Conservation (phyloP, 1,139 yeast genomes). For the Candida neerlandica region DNA sequence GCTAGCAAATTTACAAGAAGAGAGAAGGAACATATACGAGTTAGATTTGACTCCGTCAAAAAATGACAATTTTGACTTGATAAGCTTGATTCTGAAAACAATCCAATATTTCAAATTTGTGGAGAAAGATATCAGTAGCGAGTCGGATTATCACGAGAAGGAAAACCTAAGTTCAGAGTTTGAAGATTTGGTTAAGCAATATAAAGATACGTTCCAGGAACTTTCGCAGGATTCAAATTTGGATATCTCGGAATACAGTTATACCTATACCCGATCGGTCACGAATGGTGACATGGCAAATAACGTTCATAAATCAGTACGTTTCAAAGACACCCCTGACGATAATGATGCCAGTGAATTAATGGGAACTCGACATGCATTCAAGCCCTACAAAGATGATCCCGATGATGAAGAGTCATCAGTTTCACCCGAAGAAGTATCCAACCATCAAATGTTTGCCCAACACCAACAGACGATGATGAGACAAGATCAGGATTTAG, state of each 20-base stretch:
- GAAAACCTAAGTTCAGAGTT: conserved; percentile 16
- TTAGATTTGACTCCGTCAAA: conserved; percentile 53
- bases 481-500: conserved; percentile 67
- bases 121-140: conserved; percentile 33
- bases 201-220: conserved; percentile 23
- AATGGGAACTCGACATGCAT: conserved; percentile 23
- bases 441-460: conserved; percentile 57
- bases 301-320: conserved; percentile 44
- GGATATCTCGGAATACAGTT: conserved; percentile 40
- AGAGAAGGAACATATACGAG: conserved; percentile 47
- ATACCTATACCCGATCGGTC: conserved; percentile 16
- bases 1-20: conserved; percentile 48
- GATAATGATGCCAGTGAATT: conserved; percentile 25
- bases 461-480: conserved; percentile 67
- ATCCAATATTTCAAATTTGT: conserved; percentile 30
- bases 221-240: conserved; percentile 32
- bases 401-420: conserved; percentile 24
- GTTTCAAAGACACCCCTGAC: conserved; percentile 50
- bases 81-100: conserved; percentile 42
- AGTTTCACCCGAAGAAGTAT: conserved; percentile 2
- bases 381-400: conserved; percentile 50
- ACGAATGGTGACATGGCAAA: conserved; percentile 4
- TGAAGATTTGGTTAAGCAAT: conserved; percentile 22
- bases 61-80: conserved; percentile 56
- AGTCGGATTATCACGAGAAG: conserved; percentile 7